phyloP scores from a whole-genome alignment of 2,329 filamentous ascomycete genomes.

The Periconia digitata region DNA sequence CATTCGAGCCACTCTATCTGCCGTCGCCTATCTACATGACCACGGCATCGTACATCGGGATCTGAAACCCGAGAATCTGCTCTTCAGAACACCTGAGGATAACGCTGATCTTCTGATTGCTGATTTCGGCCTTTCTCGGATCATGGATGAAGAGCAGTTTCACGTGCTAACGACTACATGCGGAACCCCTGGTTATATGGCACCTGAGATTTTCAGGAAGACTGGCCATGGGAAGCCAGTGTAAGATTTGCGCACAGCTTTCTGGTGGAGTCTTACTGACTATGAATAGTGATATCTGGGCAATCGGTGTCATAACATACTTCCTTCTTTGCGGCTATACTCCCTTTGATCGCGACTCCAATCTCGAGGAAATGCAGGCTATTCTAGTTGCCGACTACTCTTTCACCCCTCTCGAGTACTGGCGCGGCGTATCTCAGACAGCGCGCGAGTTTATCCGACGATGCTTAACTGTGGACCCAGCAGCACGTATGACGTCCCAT shows the following conservation, averaged over 20 bases:
- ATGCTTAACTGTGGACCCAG: constrained; percentile 88
- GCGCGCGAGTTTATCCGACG: constrained; percentile 88
- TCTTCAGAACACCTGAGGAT: constrained; percentile 96
- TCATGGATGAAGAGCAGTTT: constrained; percentile 99
- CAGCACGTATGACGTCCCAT: constrained; percentile 86
- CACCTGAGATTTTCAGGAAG: constrained; percentile 99
- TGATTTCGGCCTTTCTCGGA: constrained; percentile 91
- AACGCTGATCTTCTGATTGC: constrained; percentile 96
- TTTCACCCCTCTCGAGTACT: constrained; percentile 93
- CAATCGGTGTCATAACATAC: constrained; percentile 97
- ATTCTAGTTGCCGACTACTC: constrained; percentile 96
- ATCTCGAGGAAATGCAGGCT: constrained; percentile 99
- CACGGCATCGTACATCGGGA: constrained; percentile 98
- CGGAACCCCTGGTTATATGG: constrained; percentile 98
- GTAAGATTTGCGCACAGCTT: constrained; percentile 43
- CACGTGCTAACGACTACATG: constrained; percentile 97
- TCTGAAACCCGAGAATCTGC: constrained; percentile 93
- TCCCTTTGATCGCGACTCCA: constrained; percentile 94
- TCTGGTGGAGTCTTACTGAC: constrained; percentile 11
- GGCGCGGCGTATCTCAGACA: constrained; percentile 84
- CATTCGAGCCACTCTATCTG: constrained; percentile 90
- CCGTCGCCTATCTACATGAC: constrained; percentile 98
- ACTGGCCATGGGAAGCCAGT: constrained; percentile 97
- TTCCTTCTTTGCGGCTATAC: constrained; percentile 98
- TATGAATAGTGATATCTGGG: constrained; percentile 77